These are phyloP conservation scores for Alternaria sp. DNA, from an alignment of 2,329 filamentous ascomycete genomes.

Conservation along the genomic window DNA sequence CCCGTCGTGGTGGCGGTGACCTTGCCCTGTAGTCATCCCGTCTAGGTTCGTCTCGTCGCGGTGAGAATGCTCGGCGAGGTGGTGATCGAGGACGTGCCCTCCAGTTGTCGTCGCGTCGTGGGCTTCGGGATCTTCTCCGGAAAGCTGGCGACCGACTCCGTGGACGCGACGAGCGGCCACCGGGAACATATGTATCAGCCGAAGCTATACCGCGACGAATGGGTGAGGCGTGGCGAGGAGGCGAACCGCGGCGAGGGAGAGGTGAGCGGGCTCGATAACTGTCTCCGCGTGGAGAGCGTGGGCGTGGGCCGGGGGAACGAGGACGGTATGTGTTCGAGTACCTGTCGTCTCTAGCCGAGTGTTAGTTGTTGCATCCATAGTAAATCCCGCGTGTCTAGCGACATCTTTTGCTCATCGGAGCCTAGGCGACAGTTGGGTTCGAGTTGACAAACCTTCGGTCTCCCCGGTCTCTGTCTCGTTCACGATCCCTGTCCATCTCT, in stretches of 20 bases:
- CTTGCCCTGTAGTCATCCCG: slow-evolving; percentile 46
- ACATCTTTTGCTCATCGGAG: slow-evolving; percentile 6
- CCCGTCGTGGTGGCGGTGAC: slow-evolving; percentile 54
- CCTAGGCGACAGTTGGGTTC: slow-evolving; percentile 22
- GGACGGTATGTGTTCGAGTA: slow-evolving; percentile 52
- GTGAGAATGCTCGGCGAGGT: slow-evolving; percentile 53
- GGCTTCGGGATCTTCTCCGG: slow-evolving; percentile 53
- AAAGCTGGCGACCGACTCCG: slow-evolving; percentile 52
- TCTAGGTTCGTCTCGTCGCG: slow-evolving; percentile 48
- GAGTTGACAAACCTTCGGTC: slow-evolving; percentile 55
- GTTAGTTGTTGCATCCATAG: slow-evolving; percentile 22
- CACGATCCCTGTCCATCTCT: slow-evolving; percentile 52
- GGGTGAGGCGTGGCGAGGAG: slow-evolving; percentile 34
- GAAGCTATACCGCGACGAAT: slow-evolving; percentile 47
- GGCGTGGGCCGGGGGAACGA: slow-evolving; percentile 46
- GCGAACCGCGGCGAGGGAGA: slow-evolving; percentile 15
- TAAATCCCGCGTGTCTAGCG: background rate
- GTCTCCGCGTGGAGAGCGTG: slow-evolving; percentile 45
- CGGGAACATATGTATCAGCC: slow-evolving; percentile 55
- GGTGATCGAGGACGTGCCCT: slow-evolving; percentile 60
- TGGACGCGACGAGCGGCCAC: slow-evolving; percentile 46
- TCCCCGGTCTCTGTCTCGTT: slow-evolving; percentile 54
- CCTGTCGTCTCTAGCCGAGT: slow-evolving; percentile 43
- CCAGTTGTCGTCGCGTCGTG: slow-evolving; percentile 55
- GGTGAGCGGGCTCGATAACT: slow-evolving; percentile 45